Evolutionary conservation across 257 asterid genomes (phyloP).

Genomic region (Nemophila menziesii): DNA sequence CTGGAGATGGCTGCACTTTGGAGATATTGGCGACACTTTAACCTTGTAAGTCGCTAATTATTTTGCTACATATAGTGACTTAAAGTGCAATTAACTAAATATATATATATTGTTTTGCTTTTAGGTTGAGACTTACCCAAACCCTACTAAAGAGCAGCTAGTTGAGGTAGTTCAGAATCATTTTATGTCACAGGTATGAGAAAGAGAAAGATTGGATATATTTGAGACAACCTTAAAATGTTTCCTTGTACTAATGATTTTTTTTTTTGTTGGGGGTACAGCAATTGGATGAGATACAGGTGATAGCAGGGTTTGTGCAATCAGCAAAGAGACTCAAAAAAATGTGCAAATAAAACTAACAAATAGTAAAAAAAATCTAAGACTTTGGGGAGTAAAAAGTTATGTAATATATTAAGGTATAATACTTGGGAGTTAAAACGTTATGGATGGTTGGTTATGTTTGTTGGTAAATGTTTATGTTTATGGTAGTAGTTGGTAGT

Average conservation of each 20-base stretch:
- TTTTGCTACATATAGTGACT: neutral
- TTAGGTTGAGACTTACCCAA: conserved; percentile 65
- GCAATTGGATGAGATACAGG: conserved; percentile 95
- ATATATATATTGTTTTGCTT: neutral
- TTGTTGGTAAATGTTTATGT: neutral
- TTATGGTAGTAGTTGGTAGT: too few relatives aligned
- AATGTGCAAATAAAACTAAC: conserved; percentile 56
- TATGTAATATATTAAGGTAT: conserved; percentile 19
- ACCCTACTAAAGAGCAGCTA: conserved; percentile 78
- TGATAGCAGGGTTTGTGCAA: conserved; percentile 61
- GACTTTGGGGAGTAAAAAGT: neutral
- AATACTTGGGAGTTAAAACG: conserved; percentile 1
- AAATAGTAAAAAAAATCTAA: too few relatives aligned
- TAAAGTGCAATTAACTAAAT: too few relatives aligned
- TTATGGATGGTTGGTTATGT: conserved; percentile 6
- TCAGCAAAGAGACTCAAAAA: conserved; percentile 84
- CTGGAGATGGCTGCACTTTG: conserved; percentile 79
- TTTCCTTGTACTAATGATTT: neutral
- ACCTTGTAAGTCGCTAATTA: conserved; percentile 47
- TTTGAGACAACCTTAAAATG: neutral
- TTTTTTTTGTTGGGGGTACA: conserved; percentile 12
- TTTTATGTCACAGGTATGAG: conserved; percentile 69
- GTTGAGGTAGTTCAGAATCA: conserved; percentile 86
- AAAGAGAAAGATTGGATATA: too few relatives aligned
- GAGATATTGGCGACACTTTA: conserved; percentile 82